Evolutionary conservation across 2,329 filamentous ascomycete genomes (phyloP).

Genomic region (Grosmannia huntii): DNA sequence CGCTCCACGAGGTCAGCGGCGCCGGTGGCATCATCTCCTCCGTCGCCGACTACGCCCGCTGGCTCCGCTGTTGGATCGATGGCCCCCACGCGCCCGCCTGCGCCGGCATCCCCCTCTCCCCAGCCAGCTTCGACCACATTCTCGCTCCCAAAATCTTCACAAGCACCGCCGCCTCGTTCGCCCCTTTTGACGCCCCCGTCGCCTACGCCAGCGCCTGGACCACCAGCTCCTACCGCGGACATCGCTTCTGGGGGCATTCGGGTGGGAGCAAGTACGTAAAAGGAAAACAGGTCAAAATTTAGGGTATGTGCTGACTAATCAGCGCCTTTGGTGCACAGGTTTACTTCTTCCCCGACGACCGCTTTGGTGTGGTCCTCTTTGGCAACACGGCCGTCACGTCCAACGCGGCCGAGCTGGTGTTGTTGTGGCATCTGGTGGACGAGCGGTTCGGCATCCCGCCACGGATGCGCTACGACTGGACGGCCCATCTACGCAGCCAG

Average conservation of each 20-base stretch:
- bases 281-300: no score
- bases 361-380: slow-evolving; percentile 29
- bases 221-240: slow-evolving; percentile 26
- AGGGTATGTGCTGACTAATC: slow-evolving; percentile 1
- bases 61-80: slow-evolving; percentile 35
- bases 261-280: slow-evolving; percentile 25
- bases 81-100: slow-evolving; percentile 7
- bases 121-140: slow-evolving; percentile 19
- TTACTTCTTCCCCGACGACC: slow-evolving; percentile 29
- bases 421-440: slow-evolving; percentile 27
- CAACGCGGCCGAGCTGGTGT: slow-evolving; percentile 19
- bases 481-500: slow-evolving; percentile 14
- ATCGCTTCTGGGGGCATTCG: slow-evolving; percentile 27
- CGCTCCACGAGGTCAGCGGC: slow-evolving; percentile 21
- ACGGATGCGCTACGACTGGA: slow-evolving; percentile 24
- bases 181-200: slow-evolving; percentile 18
- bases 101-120: slow-evolving; percentile 20
- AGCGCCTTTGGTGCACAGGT: slow-evolving; percentile 29
- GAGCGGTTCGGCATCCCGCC: slow-evolving; percentile 23
- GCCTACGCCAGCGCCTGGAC: slow-evolving; percentile 29
- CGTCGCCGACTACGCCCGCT: slow-evolving; percentile 36
- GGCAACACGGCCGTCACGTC: slow-evolving; percentile 30
- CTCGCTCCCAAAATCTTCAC: slow-evolving; percentile 20
- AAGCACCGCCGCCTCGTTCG: slow-evolving; percentile 4
- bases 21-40: slow-evolving; percentile 31